Conservation (phyloP, 176 grass and related monocot species). For the Zoysia pacifica region DNA sequence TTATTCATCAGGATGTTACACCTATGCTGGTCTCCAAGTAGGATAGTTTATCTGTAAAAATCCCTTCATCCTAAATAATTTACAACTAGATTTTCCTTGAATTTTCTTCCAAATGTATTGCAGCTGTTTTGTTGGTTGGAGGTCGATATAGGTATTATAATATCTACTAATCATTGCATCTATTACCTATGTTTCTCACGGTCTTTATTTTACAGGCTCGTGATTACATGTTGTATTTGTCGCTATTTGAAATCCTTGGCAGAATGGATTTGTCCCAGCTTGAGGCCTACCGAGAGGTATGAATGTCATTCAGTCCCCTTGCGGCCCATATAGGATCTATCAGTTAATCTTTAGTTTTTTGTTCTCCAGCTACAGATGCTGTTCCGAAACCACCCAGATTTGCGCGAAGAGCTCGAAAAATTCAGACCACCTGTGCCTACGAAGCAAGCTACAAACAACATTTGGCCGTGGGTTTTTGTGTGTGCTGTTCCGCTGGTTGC, state of each 20-base stretch:
- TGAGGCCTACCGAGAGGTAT: conserved; percentile 59
- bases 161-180: neutral
- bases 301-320: neutral
- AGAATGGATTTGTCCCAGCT: conserved; percentile 43
- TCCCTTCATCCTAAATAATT: neutral
- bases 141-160: neutral
- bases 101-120: neutral
- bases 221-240: conserved; percentile 55
- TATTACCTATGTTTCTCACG: neutral
- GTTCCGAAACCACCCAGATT: conserved; percentile 55
- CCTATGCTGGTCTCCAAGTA: neutral
- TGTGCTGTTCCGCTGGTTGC: conserved; percentile 50
- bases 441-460: conserved; percentile 39
- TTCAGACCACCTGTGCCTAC: conserved; percentile 47
- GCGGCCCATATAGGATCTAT: neutral
- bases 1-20: neutral
- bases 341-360: neutral
- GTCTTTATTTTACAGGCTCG: conserved; percentile 49
- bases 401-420: conserved; percentile 46
- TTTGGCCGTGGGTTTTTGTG: conserved; percentile 50
- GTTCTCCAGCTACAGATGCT: conserved; percentile 53
- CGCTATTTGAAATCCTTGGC: conserved; percentile 59
- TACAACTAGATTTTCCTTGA: neutral
- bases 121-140: conserved; percentile 1
- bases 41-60: neutral